phyloP scores from a whole-genome alignment of 2,329 filamentous ascomycete genomes.

The Claviceps digitariae region DNA sequence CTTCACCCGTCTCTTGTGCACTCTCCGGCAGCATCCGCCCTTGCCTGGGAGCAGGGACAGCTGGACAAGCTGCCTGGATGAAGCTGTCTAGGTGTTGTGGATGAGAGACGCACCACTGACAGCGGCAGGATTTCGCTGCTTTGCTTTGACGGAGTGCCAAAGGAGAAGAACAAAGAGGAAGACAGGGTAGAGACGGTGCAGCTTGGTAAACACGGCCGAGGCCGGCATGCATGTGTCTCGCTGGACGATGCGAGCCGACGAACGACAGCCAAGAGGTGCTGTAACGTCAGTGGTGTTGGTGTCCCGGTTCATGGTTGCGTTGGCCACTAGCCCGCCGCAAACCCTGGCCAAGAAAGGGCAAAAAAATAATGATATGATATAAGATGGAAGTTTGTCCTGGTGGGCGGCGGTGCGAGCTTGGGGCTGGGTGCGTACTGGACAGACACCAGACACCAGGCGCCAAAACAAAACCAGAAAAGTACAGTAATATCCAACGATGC shows the following conservation, averaged over 20 bases:
- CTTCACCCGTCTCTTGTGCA: neutral
- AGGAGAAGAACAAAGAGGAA: neutral
- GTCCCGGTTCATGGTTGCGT: conserved; percentile 5
- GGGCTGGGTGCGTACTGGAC: conserved; percentile 10
- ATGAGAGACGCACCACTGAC: neutral
- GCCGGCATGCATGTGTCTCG: neutral
- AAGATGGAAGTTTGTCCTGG: neutral
- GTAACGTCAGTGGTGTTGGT: neutral
- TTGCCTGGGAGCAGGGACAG: neutral
- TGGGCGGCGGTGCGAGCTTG: conserved; percentile 1
- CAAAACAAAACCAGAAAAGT: neutral
- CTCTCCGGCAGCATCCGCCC: neutral
- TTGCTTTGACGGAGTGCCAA: neutral
- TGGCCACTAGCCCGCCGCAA: neutral
- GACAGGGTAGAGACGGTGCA: neutral
- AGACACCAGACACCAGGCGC: conserved; percentile 8
- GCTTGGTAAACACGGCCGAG: neutral
- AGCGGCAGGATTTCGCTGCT: too few species aligned
- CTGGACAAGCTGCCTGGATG: neutral
- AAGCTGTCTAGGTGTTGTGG: neutral
- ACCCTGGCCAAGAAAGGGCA: conserved; percentile 3
- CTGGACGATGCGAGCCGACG: neutral
- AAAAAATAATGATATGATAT: conserved; percentile 4
- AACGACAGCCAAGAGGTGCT: neutral
- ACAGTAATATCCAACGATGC: neutral